Evolutionary conservation across 768 basidiomycete species (phyloP).

Genomic region (Boletellus sp.): DNA sequence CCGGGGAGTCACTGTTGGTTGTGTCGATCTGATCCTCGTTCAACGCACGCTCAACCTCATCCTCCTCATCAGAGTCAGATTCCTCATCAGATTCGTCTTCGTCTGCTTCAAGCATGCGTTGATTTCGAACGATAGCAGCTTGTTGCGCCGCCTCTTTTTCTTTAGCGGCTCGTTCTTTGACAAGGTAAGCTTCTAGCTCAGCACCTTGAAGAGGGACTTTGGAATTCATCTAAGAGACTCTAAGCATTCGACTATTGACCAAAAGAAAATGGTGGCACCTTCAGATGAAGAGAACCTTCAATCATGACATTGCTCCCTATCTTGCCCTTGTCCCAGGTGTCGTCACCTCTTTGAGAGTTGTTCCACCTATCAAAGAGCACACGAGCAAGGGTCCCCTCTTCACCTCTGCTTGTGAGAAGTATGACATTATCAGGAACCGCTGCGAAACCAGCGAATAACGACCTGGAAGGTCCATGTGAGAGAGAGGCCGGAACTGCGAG

Average conservation of each 20-base stretch:
- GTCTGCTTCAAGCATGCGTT: slow-evolving; percentile 90
- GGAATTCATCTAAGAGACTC: slow-evolving; percentile 61
- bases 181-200: slow-evolving; percentile 79
- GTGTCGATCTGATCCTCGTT: slow-evolving; percentile 48
- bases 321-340: slow-evolving; percentile 85
- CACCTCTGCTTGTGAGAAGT: slow-evolving; percentile 74
- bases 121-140: slow-evolving; percentile 76
- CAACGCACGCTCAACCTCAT: slow-evolving; percentile 51
- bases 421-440: slow-evolving; percentile 80
- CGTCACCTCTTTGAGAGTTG: slow-evolving; percentile 67
- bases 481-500: slow-evolving; percentile 90
- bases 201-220: slow-evolving; percentile 87
- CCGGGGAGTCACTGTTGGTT: slow-evolving; percentile 31
- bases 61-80: slow-evolving; percentile 65
- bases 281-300: slow-evolving; percentile 64
- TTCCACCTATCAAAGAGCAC: slow-evolving; percentile 88
- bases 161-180: slow-evolving; percentile 68
- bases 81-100: slow-evolving; percentile 79
- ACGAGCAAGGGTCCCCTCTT: slow-evolving; percentile 76
- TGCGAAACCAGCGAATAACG: slow-evolving; percentile 84
- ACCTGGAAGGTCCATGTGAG: slow-evolving; percentile 87
- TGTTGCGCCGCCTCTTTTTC: slow-evolving; percentile 86
- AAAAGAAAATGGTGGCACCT: slow-evolving; percentile 40
- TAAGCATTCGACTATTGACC: slow-evolving; percentile 1
- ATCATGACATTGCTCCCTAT: slow-evolving; percentile 85